Evolutionary conservation across 257 asterid species (phyloP).

Genomic region (Solanum pinnatisectum): DNA sequence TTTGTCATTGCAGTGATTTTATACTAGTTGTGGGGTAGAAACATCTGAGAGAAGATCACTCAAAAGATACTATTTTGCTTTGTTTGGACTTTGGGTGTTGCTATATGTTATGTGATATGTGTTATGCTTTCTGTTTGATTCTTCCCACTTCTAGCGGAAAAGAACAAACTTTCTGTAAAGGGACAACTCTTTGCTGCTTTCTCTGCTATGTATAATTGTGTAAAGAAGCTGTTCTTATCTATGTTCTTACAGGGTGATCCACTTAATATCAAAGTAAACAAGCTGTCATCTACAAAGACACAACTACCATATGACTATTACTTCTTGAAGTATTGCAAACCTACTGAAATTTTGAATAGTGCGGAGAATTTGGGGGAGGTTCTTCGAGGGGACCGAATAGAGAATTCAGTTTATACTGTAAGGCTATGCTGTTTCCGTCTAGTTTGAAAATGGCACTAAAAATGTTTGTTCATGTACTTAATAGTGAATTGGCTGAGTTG

Average conservation of each 20-base stretch:
- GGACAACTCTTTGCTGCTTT: neutral
- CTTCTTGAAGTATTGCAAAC: constrained; percentile 76
- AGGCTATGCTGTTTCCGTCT: constrained; percentile 9
- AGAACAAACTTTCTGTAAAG: neutral
- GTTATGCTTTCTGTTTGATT: neutral
- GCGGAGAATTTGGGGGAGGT: constrained; percentile 91
- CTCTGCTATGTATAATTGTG: neutral
- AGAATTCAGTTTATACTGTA: constrained; percentile 68
- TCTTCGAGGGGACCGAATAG: constrained; percentile 89
- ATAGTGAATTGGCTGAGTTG: neutral
- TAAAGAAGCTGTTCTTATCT: neutral
- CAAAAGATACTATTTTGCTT: neutral
- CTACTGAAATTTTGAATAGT: constrained; percentile 44
- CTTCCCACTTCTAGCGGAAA: neutral
- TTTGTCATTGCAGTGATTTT: neutral
- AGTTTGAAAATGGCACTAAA: neutral
- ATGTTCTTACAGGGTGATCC: constrained; percentile 54
- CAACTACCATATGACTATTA: constrained; percentile 87
- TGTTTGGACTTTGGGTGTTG: neutral
- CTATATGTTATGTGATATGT: neutral
- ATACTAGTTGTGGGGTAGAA: neutral
- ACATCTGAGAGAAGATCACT: neutral
- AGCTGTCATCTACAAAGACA: constrained; percentile 84
- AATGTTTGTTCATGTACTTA: neutral
- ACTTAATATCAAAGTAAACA: constrained; percentile 79